phyloP scores from a whole-genome alignment of 495 filamentous ascomycete genomes.

The Penicillium argentinense region DNA sequence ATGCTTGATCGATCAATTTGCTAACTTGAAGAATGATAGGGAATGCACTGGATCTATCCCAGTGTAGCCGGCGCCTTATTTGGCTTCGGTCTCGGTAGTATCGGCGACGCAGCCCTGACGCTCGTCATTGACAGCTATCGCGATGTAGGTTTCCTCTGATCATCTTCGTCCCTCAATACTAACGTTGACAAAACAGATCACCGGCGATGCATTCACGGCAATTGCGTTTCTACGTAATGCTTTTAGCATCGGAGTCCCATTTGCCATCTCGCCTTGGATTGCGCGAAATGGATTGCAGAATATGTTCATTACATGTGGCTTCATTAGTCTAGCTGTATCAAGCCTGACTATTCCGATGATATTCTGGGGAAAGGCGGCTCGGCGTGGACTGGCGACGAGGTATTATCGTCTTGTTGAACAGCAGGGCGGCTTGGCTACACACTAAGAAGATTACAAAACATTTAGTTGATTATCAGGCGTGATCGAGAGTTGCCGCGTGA shows the following conservation, averaged over 20 bases:
- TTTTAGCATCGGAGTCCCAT: slow-evolving; percentile 33
- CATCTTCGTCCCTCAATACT: too few species aligned
- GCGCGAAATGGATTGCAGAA: slow-evolving; percentile 24
- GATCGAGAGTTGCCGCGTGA: too few species aligned
- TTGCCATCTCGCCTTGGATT: slow-evolving; percentile 37
- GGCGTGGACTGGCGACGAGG: slow-evolving; percentile 9
- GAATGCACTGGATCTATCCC: slow-evolving; percentile 39
- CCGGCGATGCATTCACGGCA: slow-evolving; percentile 36
- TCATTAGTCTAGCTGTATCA: slow-evolving; percentile 28
- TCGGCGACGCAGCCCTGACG: slow-evolving; percentile 34
- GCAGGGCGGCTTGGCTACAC: slow-evolving; percentile 9
- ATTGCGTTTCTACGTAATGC: slow-evolving; percentile 37
- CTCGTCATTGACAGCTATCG: slow-evolving; percentile 38
- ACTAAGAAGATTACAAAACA: not conserved
- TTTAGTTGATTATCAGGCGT: not conserved
- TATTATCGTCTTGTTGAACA: slow-evolving; percentile 18
- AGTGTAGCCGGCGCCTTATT: slow-evolving; percentile 34
- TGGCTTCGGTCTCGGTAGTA: slow-evolving; percentile 35
- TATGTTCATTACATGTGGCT: slow-evolving; percentile 35
- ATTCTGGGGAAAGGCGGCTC: slow-evolving; percentile 28
- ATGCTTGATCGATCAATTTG: not conserved
- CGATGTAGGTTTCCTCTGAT: slow-evolving; percentile 25
- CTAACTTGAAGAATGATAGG: too few species aligned
- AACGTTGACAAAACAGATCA: too few species aligned
- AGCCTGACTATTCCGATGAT: slow-evolving; percentile 26